A percentile compares a stretch with the other conserved stretches of the same genome.
Conservation (phyloP, 2,329 filamentous ascomycete species). For the Sarocladium oryzae region DNA sequence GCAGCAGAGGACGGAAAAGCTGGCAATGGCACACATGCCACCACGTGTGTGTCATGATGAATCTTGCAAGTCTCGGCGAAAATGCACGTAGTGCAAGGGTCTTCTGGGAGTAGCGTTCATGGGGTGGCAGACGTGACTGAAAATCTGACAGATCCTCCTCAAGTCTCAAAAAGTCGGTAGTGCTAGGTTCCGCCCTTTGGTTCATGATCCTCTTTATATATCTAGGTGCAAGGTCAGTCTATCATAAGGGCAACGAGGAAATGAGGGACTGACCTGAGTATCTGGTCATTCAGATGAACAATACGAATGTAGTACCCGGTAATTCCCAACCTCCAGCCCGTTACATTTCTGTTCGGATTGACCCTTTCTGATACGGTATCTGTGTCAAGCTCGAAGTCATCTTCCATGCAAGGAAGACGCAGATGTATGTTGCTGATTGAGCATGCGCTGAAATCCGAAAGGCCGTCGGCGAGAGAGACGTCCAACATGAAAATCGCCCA, state of each 20-base stretch:
- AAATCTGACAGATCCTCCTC: slow-evolving; percentile 5
- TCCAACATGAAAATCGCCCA: slow-evolving; percentile 10
- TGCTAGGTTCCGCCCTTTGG: neutral
- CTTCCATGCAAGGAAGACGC: slow-evolving; percentile 8
- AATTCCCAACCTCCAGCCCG: neutral
- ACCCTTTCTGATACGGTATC: slow-evolving; percentile 2
- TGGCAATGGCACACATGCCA: slow-evolving; percentile 6
- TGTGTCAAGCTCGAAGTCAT: slow-evolving; percentile 8
- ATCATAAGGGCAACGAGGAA: neutral
- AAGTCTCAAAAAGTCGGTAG: neutral
- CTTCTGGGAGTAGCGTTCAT: slow-evolving; percentile 6
- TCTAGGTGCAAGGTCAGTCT: neutral
- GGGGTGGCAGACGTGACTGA: neutral
- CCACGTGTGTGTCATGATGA: slow-evolving; percentile 9
- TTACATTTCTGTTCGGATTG: neutral
- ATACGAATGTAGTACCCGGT: slow-evolving; percentile 8
- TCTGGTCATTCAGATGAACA: slow-evolving; percentile 3
- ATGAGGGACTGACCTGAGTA: neutral
- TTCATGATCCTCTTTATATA: neutral
- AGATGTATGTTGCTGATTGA: slow-evolving; percentile 5
- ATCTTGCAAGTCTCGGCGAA: slow-evolving; percentile 6
- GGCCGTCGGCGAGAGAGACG: slow-evolving; percentile 6
- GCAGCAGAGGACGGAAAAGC: slow-evolving; percentile 1
- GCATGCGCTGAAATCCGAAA: neutral
- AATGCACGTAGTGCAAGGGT: slow-evolving; percentile 3